These are phyloP conservation scores for Cryptococcus deneoformans DNA, from an alignment of 1,284 basidiomycete species.

Conservation along the genomic window DNA sequence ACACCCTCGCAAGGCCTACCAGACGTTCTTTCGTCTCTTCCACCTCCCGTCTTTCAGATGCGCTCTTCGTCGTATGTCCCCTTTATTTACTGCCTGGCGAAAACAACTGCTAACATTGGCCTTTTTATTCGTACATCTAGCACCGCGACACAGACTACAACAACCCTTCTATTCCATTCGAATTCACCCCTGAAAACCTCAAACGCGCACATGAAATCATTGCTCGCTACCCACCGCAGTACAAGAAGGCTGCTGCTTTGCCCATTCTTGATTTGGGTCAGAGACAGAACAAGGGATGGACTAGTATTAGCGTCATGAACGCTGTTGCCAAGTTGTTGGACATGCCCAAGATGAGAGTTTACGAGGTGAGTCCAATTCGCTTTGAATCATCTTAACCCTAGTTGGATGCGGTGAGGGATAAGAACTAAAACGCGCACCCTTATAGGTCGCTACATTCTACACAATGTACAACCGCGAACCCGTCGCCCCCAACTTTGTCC, in stretches of 20 bases:
- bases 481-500: slow-evolving; percentile 90
- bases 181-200: slow-evolving; percentile 76
- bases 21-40: slow-evolving; percentile 55
- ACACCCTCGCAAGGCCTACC: slow-evolving; percentile 15
- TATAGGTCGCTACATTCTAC: slow-evolving; percentile 90
- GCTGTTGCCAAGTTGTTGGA: slow-evolving; percentile 88
- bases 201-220: slow-evolving; percentile 87
- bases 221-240: slow-evolving; percentile 89
- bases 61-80: slow-evolving; percentile 57
- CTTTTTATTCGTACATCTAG: slow-evolving; percentile 49
- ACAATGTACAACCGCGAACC: slow-evolving; percentile 99
- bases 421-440: background rate
- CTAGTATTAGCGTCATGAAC: slow-evolving; percentile 99
- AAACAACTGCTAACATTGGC: background rate
- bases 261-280: slow-evolving; percentile 95
- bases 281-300: slow-evolving; percentile 98
- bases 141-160: slow-evolving; percentile 93
- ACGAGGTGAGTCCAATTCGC: slow-evolving; percentile 58
- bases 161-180: slow-evolving; percentile 82
- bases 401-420: background rate
- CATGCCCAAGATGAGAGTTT: slow-evolving; percentile 98
- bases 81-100: background rate
- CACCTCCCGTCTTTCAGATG: slow-evolving; percentile 55
- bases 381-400: background rate
- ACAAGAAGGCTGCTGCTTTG: slow-evolving; percentile 97